Evolutionary conservation across 768 basidiomycete species (phyloP), one percentile per base, ranked within the genome.

Genomic region (Pleurotus salmoneostramineus): DNA sequence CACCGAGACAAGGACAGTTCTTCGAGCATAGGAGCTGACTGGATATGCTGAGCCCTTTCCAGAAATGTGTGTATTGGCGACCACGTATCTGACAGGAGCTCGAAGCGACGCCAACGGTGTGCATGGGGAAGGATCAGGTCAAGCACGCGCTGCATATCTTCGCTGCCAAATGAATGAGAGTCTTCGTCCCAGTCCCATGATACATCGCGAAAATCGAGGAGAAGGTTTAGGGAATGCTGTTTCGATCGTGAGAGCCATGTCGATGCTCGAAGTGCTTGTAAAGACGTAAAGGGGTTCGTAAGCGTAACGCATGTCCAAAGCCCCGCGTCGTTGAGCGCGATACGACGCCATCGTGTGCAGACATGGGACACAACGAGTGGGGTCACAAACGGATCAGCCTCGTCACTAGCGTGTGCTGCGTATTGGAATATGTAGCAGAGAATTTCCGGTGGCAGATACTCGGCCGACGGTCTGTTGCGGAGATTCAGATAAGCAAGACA

Each of bases 81-180:
- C 83, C 84, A 87, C 3, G 82, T 86, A 60, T 86, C 84, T 1
- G 81, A 76, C 49, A 82, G 67, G n/a, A 86, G 70, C 49, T 80
- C 77, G 47, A 85, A 50, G 10, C 59, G 69, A 44, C 70, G 69
- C 82, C 83, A 85, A 50, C 82, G 76, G 17, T 62, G 48, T 6
- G 73, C 74, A 32, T 80, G 78, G 10, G 76, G 73, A 6, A 80
- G 63, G 7, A 85, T 68, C 33, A 79, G 67, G 12, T 69, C 72
- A 58, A 85, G 69, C 36, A 83, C 65, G 11, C 68, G 61, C 48
- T 78, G 72, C 79, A 85, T 80, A 27, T 76, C 73, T 47, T 72
- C 64, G 67, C 71, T 69, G 12, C 69, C 66, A 50, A 83, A 74
- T 4, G 58, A 61, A 59, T 85, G 84, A 0, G 64, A 56, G 8